phyloP scores from a whole-genome alignment of 768 basidiomycete species.

The Omphalotus guepiniiformis region DNA sequence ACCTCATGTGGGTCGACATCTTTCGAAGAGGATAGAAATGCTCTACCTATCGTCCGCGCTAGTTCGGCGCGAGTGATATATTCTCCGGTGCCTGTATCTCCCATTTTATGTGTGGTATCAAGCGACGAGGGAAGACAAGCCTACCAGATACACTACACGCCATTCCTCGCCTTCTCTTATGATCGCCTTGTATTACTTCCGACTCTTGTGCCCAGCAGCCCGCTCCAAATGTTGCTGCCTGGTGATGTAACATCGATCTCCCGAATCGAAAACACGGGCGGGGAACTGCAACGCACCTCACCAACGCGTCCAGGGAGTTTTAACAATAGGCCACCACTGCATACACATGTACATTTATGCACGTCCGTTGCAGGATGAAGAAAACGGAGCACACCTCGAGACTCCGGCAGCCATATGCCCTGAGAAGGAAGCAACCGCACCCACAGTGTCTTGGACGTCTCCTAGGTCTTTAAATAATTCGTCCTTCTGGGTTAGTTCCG shows the following conservation, averaged over 20 bases:
- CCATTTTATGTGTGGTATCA: slow-evolving; percentile 1
- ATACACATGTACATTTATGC: no score
- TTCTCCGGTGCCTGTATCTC: slow-evolving; percentile 69
- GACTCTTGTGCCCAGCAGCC: slow-evolving; percentile 57
- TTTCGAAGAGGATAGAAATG: slow-evolving; percentile 20
- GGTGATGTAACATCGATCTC: background rate
- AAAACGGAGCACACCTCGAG: slow-evolving; percentile 50
- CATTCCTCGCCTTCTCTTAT: no score
- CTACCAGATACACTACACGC: slow-evolving; percentile 53
- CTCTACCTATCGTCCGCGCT: slow-evolving; percentile 52
- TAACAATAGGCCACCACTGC: slow-evolving; percentile 74
- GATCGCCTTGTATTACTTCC: no score
- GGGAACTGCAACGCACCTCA: slow-evolving; percentile 42
- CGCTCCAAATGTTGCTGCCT: slow-evolving; percentile 55
- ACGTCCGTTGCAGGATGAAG: background rate
- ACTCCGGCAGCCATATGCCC: slow-evolving; percentile 63
- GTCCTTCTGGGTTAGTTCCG: background rate
- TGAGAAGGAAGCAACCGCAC: slow-evolving; percentile 56
- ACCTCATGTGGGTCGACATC: slow-evolving; percentile 55
- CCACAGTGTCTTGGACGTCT: slow-evolving; percentile 74
- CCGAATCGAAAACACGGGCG: background rate
- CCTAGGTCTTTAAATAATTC: slow-evolving; percentile 14
- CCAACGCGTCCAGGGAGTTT: slow-evolving; percentile 73
- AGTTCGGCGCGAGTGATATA: slow-evolving; percentile 56
- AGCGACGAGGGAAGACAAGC: background rate